Base-by-base conservation (phyloP, 2,329 filamentous ascomycete genomes). In the Penicillium glabrum region DNA sequence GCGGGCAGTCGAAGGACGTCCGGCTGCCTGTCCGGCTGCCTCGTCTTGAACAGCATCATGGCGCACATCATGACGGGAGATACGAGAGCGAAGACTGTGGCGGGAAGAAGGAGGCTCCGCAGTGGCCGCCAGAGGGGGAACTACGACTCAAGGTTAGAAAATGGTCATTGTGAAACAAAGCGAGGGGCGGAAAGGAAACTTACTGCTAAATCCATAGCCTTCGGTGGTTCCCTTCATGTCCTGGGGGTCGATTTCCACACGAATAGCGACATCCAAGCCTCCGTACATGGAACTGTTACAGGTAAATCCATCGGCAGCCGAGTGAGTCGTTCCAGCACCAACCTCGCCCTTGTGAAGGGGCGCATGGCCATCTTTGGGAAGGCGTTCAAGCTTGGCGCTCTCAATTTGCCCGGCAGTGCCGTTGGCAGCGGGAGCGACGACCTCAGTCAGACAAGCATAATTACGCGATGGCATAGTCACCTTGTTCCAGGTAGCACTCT, bases 381-480 rank as follows among this genome's bases (percentile, higher is more conserved):
- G 62, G 53, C 21, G 67, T 61, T 68, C 64, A 68, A 71, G 60
- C 63, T 67, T 50, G n/a, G 64, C 70, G 44, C 59, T 68, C 37
- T 56, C 60, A n/a, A 57, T 47, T 14, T 33, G 45, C n/a, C 37
- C 54, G 26, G 63, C 2, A 4, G 41, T 53, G 23, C 66, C 70
- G 50, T 67, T 74, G 24, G 61, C 50, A 9, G 52, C 41, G 6
- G 69, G 65, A 8, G 65, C 51, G 31, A 71, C 68, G 39, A 77
- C 74, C 65, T 88, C 84, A 45, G 81, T 81, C 71, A 88, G 83
- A 69, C 84, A 84, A 56, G 85, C 85, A 68, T 84, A 87, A 71
- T 88, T 87, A 53, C 86, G 79, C 50, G 81, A 84, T 1, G 86
- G 85, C 86, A 97, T 97, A 11, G 93, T 97, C 60, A 91, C 89